phyloP scores from a whole-genome alignment of 2,329 filamentous ascomycete species.

The Fusarium tjaetaba region DNA sequence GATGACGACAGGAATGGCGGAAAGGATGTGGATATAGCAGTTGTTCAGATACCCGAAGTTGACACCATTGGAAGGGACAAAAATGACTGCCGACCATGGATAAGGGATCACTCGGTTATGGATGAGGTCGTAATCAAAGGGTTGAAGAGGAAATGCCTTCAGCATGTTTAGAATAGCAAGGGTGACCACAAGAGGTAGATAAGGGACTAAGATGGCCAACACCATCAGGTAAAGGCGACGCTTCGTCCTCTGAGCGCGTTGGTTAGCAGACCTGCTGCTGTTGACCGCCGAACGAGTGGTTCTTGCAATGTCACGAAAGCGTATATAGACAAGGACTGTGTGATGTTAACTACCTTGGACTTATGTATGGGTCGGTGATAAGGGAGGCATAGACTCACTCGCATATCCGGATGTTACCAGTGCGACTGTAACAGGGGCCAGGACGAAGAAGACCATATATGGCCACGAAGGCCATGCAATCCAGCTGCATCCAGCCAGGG shows the following conservation, averaged over 20 bases:
- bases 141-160: conserved; percentile 38
- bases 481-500: conserved; percentile 61
- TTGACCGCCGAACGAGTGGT: conserved; percentile 53
- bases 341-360: not conserved
- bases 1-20: conserved; percentile 58
- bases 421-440: conserved; percentile 57
- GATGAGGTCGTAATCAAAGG: conserved; percentile 56
- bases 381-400: conserved; percentile 50
- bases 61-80: conserved; percentile 54
- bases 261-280: conserved; percentile 52
- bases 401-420: conserved; percentile 58
- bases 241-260: conserved; percentile 59
- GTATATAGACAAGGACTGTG: conserved; percentile 57
- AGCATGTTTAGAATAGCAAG: conserved; percentile 55
- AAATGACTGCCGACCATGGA: conserved; percentile 60
- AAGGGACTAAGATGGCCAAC: conserved; percentile 61
- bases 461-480: conserved; percentile 58
- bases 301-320: conserved; percentile 59
- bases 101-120: conserved; percentile 51
- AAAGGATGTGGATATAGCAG: conserved; percentile 60
- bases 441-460: conserved; percentile 58
- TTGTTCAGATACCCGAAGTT: conserved; percentile 55
- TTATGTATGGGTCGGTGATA: not conserved
- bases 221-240: conserved; percentile 67
- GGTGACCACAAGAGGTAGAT: conserved; percentile 58